phyloP scores from a whole-genome alignment of 345 rosid species.

The Eucalyptus globulus region DNA sequence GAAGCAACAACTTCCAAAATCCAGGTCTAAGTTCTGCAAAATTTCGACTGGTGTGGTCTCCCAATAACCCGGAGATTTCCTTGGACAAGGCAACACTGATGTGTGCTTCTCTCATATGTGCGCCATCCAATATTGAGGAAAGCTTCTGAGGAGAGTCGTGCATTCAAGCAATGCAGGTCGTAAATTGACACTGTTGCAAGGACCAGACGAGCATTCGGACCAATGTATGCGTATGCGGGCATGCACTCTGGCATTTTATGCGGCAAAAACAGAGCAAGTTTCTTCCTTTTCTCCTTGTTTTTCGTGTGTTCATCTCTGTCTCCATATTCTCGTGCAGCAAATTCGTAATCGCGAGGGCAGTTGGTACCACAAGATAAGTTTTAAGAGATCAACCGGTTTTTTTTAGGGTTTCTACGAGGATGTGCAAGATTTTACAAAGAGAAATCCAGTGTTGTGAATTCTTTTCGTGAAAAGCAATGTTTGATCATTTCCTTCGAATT shows the following conservation, averaged over 20 bases:
- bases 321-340: slow-evolving; percentile 13
- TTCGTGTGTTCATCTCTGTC: background rate
- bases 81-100: background rate
- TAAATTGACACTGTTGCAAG: background rate
- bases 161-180: background rate
- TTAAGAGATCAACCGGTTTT: background rate
- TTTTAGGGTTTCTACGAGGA: background rate
- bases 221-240: too few species aligned
- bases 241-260: too few species aligned
- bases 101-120: background rate
- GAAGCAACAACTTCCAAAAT: background rate
- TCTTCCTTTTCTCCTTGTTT: slow-evolving; percentile 2
- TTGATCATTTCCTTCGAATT: background rate
- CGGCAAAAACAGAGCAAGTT: background rate
- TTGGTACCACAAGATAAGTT: slow-evolving; percentile 37
- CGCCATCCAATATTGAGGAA: background rate
- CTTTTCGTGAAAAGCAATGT: background rate
- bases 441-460: background rate
- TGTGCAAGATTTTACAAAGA: background rate
- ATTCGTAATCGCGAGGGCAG: slow-evolving; percentile 15
- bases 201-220: too few species aligned
- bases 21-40: too few species aligned
- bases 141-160: background rate
- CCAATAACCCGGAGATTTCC: background rate
- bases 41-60: too few species aligned